These are phyloP conservation scores for Fusarium sp. DNA, from an alignment of 2,329 filamentous ascomycete species.

Conservation along the genomic window DNA sequence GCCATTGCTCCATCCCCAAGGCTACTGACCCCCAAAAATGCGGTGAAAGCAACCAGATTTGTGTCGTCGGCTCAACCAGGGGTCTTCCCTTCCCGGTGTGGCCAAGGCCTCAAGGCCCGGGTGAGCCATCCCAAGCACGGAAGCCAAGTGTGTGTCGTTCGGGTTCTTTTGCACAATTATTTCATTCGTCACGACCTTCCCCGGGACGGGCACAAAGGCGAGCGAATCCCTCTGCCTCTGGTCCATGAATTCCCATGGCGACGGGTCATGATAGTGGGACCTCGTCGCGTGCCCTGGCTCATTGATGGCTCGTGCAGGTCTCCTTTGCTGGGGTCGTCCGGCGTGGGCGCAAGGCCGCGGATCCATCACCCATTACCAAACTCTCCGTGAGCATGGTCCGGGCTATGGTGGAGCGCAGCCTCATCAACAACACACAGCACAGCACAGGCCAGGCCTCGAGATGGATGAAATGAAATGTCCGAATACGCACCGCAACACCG, in stretches of 20 bases:
- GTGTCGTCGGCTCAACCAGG: slow-evolving; percentile 33
- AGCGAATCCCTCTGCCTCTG: background rate
- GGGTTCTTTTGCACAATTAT: slow-evolving; percentile 7
- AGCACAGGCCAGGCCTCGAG: background rate
- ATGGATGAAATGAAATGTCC: slow-evolving; percentile 11
- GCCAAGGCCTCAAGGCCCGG: slow-evolving; percentile 9
- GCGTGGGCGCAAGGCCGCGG: slow-evolving; percentile 32
- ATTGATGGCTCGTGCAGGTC: slow-evolving; percentile 31
- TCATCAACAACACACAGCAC: slow-evolving; percentile 8
- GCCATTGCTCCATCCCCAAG: slow-evolving; percentile 22
- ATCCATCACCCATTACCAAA: slow-evolving; percentile 14
- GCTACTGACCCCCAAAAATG: slow-evolving; percentile 43
- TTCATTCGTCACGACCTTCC: background rate
- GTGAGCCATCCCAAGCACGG: background rate
- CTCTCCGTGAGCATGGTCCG: slow-evolving; percentile 12
- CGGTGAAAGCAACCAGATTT: slow-evolving; percentile 44
- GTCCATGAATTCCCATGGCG: slow-evolving; percentile 30
- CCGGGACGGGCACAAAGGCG: background rate
- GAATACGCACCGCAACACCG: slow-evolving; percentile 23
- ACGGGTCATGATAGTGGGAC: slow-evolving; percentile 36
- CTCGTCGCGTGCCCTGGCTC: slow-evolving; percentile 31
- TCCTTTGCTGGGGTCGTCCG: slow-evolving; percentile 14
- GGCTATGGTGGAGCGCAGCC: slow-evolving; percentile 25
- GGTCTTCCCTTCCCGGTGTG: slow-evolving; percentile 43
- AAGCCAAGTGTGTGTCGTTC: background rate